These are phyloP conservation scores for Tubosaeta sp. DNA, from an alignment of 768 basidiomycete species.

Conservation along the genomic window DNA sequence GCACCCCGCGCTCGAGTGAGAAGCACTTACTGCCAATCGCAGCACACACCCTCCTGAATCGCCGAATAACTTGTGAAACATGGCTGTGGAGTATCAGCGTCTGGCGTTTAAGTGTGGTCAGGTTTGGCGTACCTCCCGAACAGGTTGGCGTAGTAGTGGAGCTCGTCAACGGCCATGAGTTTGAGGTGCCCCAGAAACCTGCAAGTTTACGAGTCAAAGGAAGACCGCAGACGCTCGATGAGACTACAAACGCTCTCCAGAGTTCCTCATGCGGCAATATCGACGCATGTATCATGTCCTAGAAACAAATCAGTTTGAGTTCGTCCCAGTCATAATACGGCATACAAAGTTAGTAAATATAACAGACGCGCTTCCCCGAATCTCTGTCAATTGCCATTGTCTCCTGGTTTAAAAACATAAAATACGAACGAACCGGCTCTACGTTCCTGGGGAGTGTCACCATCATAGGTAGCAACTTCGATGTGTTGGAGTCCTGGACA, in stretches of 20 bases:
- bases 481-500: slow-evolving; percentile 62
- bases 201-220: slow-evolving; percentile 1
- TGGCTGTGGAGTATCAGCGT: slow-evolving; percentile 45
- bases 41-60: slow-evolving; percentile 69
- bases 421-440: slow-evolving; percentile 45
- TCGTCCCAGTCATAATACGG: not conserved
- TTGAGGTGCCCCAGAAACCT: slow-evolving; percentile 77
- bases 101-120: not conserved
- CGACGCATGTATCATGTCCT: slow-evolving; percentile 85
- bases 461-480: slow-evolving; percentile 77
- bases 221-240: not conserved
- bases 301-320: not conserved
- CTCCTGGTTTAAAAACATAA: not conserved
- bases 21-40: slow-evolving; percentile 66
- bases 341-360: slow-evolving; percentile 90
- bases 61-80: slow-evolving; percentile 72
- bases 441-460: slow-evolving; percentile 73
- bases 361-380: slow-evolving; percentile 70
- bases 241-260: slow-evolving; percentile 60
- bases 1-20: not conserved
- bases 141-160: slow-evolving; percentile 81
- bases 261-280: slow-evolving; percentile 80
- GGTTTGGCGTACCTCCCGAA: slow-evolving; percentile 60
- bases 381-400: slow-evolving; percentile 39
- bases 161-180: slow-evolving; percentile 77